Evolutionary conservation across 106 monocot species (phyloP).

Genomic region (Dioscorea zingiberensis): DNA sequence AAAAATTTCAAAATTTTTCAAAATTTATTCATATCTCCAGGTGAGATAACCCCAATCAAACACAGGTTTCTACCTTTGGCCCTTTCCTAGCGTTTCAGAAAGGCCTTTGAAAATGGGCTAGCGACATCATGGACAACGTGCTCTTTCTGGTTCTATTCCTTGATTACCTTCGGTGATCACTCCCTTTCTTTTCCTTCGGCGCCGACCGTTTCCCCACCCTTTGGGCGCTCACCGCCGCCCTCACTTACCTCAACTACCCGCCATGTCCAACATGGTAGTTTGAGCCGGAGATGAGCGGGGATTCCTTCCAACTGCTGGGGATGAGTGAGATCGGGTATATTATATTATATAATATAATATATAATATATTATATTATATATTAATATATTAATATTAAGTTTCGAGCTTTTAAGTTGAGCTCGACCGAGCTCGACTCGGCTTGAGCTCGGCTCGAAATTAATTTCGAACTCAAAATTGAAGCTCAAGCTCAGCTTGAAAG

Average conservation of each 20-base stretch:
- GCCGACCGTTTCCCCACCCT: constrained; percentile 24
- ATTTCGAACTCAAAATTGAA: no score
- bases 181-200: constrained; percentile 19
- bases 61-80: constrained; percentile 61
- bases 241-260: constrained; percentile 82
- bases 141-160: constrained; percentile 87
- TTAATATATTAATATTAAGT: no score
- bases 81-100: constrained; percentile 62
- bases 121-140: constrained; percentile 76
- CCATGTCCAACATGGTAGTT: constrained; percentile 90
- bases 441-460: no score
- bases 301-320: constrained; percentile 81
- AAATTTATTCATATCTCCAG: no score
- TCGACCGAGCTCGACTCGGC: no score
- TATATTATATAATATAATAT: no score
- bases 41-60: no score
- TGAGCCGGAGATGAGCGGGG: constrained; percentile 91
- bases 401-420: no score
- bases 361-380: no score
- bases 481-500: no score
- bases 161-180: constrained; percentile 49
- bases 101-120: constrained; percentile 70
- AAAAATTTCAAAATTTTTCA: no score
- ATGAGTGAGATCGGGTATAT: constrained; percentile 89
- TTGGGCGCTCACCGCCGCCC: constrained; percentile 36